Evolutionary conservation across 805 yeast species (phyloP).

Genomic region (Teunomyces barrocoloradensis): DNA sequence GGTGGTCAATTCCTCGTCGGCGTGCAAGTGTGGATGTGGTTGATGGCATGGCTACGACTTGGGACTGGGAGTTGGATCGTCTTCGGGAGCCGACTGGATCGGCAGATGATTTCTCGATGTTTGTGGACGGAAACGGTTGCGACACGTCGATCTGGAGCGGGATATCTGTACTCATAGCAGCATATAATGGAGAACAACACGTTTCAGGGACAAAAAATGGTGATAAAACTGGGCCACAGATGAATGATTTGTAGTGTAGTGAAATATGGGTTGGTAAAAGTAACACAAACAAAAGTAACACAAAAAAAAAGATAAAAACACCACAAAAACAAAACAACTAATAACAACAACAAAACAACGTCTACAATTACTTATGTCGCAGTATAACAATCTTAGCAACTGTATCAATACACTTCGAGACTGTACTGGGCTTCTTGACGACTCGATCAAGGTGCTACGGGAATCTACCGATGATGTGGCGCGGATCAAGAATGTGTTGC

Average conservation of each 20-base stretch:
- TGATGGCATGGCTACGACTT: constrained; percentile 28
- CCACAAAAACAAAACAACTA: background rate
- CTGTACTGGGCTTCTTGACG: constrained; percentile 31
- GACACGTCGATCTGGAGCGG: constrained; percentile 22
- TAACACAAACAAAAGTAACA: background rate
- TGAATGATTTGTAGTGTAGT: background rate
- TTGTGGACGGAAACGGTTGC: constrained; percentile 8
- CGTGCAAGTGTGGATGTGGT: constrained; percentile 7
- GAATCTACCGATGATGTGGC: constrained; percentile 39
- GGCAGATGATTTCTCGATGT: background rate
- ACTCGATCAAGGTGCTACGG: constrained; percentile 32
- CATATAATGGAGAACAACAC: background rate
- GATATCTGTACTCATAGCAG: constrained; percentile 14
- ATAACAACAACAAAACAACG: background rate
- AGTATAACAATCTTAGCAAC: constrained; percentile 14
- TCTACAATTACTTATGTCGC: background rate
- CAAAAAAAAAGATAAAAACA: background rate
- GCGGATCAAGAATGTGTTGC: constrained; percentile 38
- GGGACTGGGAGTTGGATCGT: constrained; percentile 43
- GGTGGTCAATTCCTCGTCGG: constrained; percentile 14
- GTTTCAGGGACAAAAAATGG: background rate
- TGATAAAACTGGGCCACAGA: background rate
- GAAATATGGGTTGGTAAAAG: background rate
- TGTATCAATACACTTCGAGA: constrained; percentile 32
- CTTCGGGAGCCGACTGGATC: constrained; percentile 15